Base-by-base conservation (phyloP, 257 asterid genomes). In the Ilex asprella region DNA sequence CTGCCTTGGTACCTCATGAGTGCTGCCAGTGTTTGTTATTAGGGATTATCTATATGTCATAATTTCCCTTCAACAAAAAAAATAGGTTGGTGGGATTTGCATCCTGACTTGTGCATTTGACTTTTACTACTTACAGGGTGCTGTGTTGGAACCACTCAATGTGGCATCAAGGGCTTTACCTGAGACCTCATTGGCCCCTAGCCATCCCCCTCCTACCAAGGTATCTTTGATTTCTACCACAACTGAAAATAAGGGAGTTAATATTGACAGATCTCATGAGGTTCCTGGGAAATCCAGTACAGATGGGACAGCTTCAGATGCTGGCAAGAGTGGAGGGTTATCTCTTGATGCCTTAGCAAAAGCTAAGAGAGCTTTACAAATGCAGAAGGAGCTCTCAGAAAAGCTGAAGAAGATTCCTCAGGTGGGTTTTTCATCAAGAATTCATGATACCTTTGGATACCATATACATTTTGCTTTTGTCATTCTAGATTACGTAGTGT, bases 301-400 rank as follows among this genome's bases (percentile, higher is more conserved):
- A 49, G 16, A 49, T 49, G 54, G 54, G 54, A 49, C 54, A 6
- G 10, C 16, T 49, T 49, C 54, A 49, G 14, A 49, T 49, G 54
- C 54, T 49, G 54, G 54, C 16, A 49, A 49, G 54, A 49, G 54
- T 49, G 54, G 54, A 49, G 54, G 54, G n/a, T 15, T 49, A 11
- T 49, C 54, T 49, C 54, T 49, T 79, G 99, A 81, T 78, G 89
- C 81, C 76, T 74, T 92, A 80, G 82, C 94, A 60, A 92, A 92
- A 81, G 96, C 97, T 55, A 89, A 81, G 81, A 79, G 67, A 78
- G 79, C 96, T 67, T 71, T 92, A 67, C 93, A 86, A 84, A 86
- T 60, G 95, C 87, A 76, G 74, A 86, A 83, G 79, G 94, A 81
- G 78, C 82, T 87, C 63, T 70, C 76, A n/a, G 54, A 49, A 49